A percentile compares a stretch with the other conserved stretches of the same genome.
Conservation (phyloP, 2,329 filamentous ascomycete genomes). For the Blastomyces silverae region DNA sequence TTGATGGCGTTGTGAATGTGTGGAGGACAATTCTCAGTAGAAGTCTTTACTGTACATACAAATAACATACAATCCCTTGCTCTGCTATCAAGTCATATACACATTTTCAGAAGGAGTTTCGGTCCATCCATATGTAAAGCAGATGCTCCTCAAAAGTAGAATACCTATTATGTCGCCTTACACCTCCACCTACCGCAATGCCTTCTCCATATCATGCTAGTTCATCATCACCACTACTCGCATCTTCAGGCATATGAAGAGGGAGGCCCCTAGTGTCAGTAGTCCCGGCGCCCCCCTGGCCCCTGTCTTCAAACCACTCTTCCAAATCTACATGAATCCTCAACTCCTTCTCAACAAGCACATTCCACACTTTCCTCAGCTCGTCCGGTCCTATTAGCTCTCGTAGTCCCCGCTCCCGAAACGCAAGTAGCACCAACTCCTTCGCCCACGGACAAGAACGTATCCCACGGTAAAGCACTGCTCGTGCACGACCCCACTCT, state of each 20-base stretch:
- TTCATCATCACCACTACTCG: constrained; percentile 25
- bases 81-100: not conserved
- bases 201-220: not conserved
- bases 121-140: not conserved
- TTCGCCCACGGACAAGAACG: constrained; percentile 58
- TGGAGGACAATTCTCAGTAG: not conserved
- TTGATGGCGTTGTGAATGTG: not conserved
- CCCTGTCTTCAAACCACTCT: constrained; percentile 35
- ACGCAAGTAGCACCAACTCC: constrained; percentile 52
- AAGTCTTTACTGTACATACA: no score
- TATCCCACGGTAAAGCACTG: constrained; percentile 52
- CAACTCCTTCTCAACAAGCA: constrained; percentile 56
- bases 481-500: constrained; percentile 40
- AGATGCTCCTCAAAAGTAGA: not conserved
- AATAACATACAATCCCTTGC: not conserved
- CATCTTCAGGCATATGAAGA: constrained; percentile 31
- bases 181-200: not conserved
- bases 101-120: not conserved
- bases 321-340: constrained; percentile 53
- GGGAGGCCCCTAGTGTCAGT: constrained; percentile 16
- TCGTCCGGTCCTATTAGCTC: constrained; percentile 43
- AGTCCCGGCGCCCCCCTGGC: constrained; percentile 18
- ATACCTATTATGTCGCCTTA: not conserved
- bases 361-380: constrained; percentile 48
- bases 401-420: constrained; percentile 40